These are phyloP conservation scores for Bassia scoparia DNA, from an alignment of 148 eudicot species.

Conservation along the genomic window DNA sequence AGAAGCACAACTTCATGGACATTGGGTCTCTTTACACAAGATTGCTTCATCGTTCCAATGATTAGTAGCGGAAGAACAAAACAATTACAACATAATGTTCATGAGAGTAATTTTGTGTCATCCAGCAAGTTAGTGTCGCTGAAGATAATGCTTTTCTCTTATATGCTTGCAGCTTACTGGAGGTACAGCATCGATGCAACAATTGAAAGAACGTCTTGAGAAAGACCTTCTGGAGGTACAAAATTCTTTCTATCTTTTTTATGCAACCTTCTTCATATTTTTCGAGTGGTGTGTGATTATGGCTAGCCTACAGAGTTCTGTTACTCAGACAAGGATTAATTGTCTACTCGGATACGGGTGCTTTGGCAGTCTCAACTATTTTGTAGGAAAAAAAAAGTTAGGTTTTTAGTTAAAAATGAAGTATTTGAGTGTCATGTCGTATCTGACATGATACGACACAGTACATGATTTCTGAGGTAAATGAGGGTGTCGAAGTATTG, in stretches of 20 bases:
- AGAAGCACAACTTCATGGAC: neutral
- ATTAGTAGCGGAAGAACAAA: neutral
- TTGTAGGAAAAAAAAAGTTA: no score
- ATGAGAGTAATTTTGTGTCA: neutral
- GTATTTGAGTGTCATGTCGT: no score
- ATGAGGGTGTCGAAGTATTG: no score
- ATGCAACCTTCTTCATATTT: no score
- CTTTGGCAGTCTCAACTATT: no score
- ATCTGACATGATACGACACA: no score
- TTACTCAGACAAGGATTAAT: no score
- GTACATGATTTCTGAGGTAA: no score
- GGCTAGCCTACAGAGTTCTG: no score
- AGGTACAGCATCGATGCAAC: constrained; percentile 97
- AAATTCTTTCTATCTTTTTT: constrained; percentile 3
- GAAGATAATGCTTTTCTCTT: neutral
- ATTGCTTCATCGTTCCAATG: neutral
- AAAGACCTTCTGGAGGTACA: constrained; percentile 90
- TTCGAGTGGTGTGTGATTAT: no score
- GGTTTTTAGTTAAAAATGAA: no score
- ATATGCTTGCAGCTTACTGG: constrained; percentile 72
- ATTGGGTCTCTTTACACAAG: neutral
- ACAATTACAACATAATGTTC: neutral
- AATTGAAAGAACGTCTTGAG: constrained; percentile 95
- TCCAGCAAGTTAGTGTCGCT: neutral
- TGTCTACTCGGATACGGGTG: no score